phyloP scores from a whole-genome alignment of 495 filamentous ascomycete genomes.

The Penicillium angulare region DNA sequence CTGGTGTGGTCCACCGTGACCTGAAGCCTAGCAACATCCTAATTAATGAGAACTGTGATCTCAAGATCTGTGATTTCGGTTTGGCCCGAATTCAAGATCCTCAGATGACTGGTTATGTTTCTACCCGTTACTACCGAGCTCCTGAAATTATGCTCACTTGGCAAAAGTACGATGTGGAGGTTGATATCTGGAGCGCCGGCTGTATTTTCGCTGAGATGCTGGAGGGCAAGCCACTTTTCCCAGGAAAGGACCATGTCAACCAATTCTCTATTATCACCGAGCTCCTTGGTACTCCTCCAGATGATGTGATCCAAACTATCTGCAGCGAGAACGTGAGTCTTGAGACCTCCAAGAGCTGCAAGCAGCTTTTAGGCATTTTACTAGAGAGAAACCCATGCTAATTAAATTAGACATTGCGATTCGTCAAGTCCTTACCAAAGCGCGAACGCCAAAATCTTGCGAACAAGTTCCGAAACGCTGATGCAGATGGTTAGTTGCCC shows the following conservation, averaged over 20 bases:
- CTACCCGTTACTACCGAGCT: slow-evolving; percentile 95
- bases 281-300: slow-evolving; percentile 93
- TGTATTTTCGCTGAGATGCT: slow-evolving; percentile 99
- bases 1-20: slow-evolving; percentile 95
- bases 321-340: slow-evolving; percentile 92
- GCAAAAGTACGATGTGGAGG: slow-evolving; percentile 99
- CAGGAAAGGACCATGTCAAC: slow-evolving; percentile 98
- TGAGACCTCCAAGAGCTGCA: background rate
- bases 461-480: slow-evolving; percentile 95
- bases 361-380: background rate
- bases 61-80: slow-evolving; percentile 99
- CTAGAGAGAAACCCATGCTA: background rate
- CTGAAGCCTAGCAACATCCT: slow-evolving; percentile 98
- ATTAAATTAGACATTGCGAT: slow-evolving; percentile 75
- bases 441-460: slow-evolving; percentile 85
- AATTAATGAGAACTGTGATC: slow-evolving; percentile 98
- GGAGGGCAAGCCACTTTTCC: slow-evolving; percentile 97
- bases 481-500: slow-evolving; percentile 71
- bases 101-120: slow-evolving; percentile 99
- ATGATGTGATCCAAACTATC: slow-evolving; percentile 98
- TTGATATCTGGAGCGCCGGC: slow-evolving; percentile 98
- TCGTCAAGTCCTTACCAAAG: slow-evolving; percentile 97
- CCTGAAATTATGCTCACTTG: slow-evolving; percentile 99
- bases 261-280: slow-evolving; percentile 99
- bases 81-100: slow-evolving; percentile 96